Evolutionary conservation across 805 yeast genomes (phyloP), one percentile per base, ranked within the genome.

Genomic region (Hanseniaspora clermontiae): DNA sequence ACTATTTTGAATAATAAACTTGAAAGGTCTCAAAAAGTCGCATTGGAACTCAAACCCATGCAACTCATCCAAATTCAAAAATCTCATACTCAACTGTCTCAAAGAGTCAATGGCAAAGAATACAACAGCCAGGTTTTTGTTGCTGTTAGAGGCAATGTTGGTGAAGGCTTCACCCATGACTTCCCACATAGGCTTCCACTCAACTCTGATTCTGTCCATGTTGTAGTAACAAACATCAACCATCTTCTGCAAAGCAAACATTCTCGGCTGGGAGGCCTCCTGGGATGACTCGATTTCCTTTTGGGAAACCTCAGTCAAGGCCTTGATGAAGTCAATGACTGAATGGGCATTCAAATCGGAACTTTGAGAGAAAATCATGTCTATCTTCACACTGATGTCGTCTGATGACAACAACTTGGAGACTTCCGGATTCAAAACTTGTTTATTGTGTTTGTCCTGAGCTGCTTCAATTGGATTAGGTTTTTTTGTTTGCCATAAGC

Each of bases 151-250:
- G 2, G 95, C 95, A 60, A 89, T 90, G 49, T 75, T 78, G 61
- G 87, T 87, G 72, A 93, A 93, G 45, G 87, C 86, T 58, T 79
- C 86, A 15, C 95, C 96, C 86, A 93, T 86, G 10, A 87, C 84
- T 15, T 85, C 79, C 99, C 99, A 93, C 58, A 93, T 75, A 55
- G 87, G 91, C 6, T 95, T 81, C 97, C 98, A 93, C 70, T 95
- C 96, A 59, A 93, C 82, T 68, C 96, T 81, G 63, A 93, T 90
- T 73, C 98, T 85, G 51, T 82, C 82, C 97, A 93, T 93, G 68
- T 95, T 95, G 73, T 95, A 93, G 69, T 93, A 91, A 70, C 97
- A 91, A 45, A 93, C 95, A 70, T 95, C 98, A 53, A 93, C 95
- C 76, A 93, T 86, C 66, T 93, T 93, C 66, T 89, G 97, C 60